These are phyloP conservation scores for Schizophyllum amplum DNA, from an alignment of 1,284 basidiomycete species.

Conservation along the genomic window DNA sequence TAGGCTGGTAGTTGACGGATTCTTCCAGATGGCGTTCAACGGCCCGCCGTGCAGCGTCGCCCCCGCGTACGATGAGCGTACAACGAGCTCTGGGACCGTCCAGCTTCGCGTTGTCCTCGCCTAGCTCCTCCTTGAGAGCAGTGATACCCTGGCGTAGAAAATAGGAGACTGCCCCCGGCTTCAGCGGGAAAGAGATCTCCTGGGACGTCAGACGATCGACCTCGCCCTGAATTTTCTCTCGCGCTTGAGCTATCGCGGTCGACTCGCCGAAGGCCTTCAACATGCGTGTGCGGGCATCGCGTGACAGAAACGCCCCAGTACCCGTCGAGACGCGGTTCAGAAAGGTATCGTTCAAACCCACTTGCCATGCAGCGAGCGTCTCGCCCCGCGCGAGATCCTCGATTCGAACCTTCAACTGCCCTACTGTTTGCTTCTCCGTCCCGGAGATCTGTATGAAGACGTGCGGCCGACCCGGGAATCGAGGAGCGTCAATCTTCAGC, in stretches of 20 bases:
- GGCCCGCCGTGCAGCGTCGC: background rate
- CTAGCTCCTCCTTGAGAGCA: background rate
- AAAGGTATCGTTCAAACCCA: too few species aligned
- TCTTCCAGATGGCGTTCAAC: background rate
- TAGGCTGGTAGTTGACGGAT: background rate
- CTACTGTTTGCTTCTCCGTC: slow-evolving; percentile 1
- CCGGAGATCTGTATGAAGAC: slow-evolving; percentile 2
- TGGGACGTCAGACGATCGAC: background rate
- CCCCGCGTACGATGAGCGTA: background rate
- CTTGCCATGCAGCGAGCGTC: slow-evolving; percentile 1
- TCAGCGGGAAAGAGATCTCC: background rate
- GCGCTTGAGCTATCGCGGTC: too few species aligned
- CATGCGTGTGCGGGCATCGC: too few species aligned
- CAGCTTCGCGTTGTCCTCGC: background rate
- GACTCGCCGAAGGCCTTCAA: too few species aligned
- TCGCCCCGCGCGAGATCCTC: slow-evolving; percentile 3
- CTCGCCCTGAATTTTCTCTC: too few species aligned
- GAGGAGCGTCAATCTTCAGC: background rate
- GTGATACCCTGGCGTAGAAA: background rate
- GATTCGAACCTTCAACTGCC: slow-evolving; percentile 1
- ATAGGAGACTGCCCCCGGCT: background rate
- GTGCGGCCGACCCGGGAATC: background rate
- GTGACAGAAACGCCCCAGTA: too few species aligned
- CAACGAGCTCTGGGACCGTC: background rate
- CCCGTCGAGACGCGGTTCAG: too few species aligned